Evolutionary conservation across 176 grass and related monocot species (phyloP).

Genomic region (Oryza meyeriana): DNA sequence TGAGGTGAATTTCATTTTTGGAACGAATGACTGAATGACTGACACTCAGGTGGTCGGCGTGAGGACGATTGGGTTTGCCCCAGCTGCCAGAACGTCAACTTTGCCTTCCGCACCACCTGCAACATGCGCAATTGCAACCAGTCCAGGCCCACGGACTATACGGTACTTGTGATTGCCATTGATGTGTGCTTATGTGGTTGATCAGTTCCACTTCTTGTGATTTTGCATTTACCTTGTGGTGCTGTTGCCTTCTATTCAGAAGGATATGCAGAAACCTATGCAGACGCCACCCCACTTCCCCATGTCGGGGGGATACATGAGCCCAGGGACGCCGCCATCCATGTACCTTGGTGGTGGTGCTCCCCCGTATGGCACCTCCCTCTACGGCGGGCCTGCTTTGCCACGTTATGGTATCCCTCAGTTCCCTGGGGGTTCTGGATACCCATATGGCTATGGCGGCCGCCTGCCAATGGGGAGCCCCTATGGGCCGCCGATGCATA

Average conservation of each 20-base stretch:
- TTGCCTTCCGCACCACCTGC: slow-evolving; percentile 86
- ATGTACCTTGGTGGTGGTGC: slow-evolving; percentile 58
- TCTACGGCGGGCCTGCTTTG: slow-evolving; percentile 57
- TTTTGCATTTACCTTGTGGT: slow-evolving; percentile 31
- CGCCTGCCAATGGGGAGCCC: slow-evolving; percentile 69
- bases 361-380: slow-evolving; percentile 51
- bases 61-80: slow-evolving; percentile 92
- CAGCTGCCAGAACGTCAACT: slow-evolving; percentile 84
- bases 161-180: slow-evolving; percentile 26
- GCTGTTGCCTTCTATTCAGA: slow-evolving; percentile 35
- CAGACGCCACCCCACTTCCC: slow-evolving; percentile 53
- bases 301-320: slow-evolving; percentile 51
- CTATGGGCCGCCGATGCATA: slow-evolving; percentile 57
- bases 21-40: background rate
- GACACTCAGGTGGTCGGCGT: slow-evolving; percentile 47
- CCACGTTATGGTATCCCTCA: slow-evolving; percentile 58
- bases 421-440: slow-evolving; percentile 63
- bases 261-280: slow-evolving; percentile 53
- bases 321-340: slow-evolving; percentile 49
- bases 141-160: slow-evolving; percentile 59
- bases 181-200: background rate
- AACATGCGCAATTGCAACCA: slow-evolving; percentile 92
- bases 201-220: background rate
- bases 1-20: slow-evolving; percentile 10
- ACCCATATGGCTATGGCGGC: slow-evolving; percentile 63